These are phyloP conservation scores for Megacollybia platyphylla DNA, from an alignment of 1,284 basidiomycete species.

Conservation along the genomic window DNA sequence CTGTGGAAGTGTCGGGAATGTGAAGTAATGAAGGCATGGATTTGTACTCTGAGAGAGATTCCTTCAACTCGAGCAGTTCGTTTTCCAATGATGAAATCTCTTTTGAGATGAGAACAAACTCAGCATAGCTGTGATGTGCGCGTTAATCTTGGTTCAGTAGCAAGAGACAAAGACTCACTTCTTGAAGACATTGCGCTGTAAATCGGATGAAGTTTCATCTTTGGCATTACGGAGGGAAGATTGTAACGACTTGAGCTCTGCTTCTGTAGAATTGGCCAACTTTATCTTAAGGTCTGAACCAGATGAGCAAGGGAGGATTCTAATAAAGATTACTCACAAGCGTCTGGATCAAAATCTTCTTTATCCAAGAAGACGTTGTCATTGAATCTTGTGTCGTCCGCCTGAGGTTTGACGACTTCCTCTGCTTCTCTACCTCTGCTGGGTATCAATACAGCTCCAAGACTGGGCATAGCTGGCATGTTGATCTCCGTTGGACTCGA, in stretches of 20 bases:
- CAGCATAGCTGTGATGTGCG: slow-evolving; percentile 61
- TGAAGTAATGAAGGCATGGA: slow-evolving; percentile 87
- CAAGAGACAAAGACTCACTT: slow-evolving; percentile 43
- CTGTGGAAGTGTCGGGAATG: slow-evolving; percentile 65
- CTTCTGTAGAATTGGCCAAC: slow-evolving; percentile 71
- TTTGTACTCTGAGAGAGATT: slow-evolving; percentile 89
- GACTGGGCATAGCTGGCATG: slow-evolving; percentile 44
- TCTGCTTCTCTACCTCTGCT: slow-evolving; percentile 25
- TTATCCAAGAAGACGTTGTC: slow-evolving; percentile 53
- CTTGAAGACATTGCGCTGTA: slow-evolving; percentile 82
- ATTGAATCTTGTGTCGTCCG: slow-evolving; percentile 42
- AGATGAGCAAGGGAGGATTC: slow-evolving; percentile 3
- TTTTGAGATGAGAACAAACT: slow-evolving; percentile 94
- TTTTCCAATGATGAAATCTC: slow-evolving; percentile 95
- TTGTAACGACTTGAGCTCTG: slow-evolving; percentile 61
- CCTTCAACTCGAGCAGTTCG: slow-evolving; percentile 96
- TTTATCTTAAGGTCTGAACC: slow-evolving; percentile 57
- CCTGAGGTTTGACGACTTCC: slow-evolving; percentile 24
- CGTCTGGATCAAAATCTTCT: slow-evolving; percentile 72
- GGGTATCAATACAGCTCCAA: slow-evolving; percentile 22
- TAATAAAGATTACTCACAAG: slow-evolving; percentile 40
- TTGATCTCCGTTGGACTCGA: slow-evolving; percentile 44
- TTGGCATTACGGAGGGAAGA: slow-evolving; percentile 54
- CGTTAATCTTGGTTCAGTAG: background rate
- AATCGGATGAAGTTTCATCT: slow-evolving; percentile 54